Percentiles rank a stretch among this genome's conserved stretches.
phyloP scores from a whole-genome alignment of 176 grass and related monocot genomes.

The Oryza longistaminata region DNA sequence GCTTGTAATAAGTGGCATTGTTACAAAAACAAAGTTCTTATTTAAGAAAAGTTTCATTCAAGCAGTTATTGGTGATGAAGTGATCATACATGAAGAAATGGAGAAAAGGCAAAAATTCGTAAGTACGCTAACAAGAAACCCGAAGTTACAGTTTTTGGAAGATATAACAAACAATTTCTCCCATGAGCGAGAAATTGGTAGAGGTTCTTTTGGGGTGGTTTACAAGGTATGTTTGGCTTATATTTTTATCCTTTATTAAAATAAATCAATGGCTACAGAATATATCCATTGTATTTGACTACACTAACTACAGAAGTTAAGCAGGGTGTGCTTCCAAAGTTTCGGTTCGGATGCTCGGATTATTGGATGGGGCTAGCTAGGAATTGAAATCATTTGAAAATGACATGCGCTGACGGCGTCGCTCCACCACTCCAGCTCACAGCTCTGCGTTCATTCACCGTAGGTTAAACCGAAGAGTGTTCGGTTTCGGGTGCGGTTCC shows the following conservation, averaged over 20 bases:
- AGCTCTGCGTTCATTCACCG: too few species aligned
- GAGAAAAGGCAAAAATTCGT: too few species aligned
- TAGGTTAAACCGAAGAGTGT: too few species aligned
- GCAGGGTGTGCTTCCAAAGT: conserved; percentile 15
- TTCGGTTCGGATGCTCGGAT: too few species aligned
- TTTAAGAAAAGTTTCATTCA: not conserved
- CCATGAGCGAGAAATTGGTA: not conserved
- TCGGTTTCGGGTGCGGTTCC: too few species aligned
- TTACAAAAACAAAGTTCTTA: not conserved
- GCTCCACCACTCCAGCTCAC: too few species aligned
- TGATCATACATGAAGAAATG: not conserved
- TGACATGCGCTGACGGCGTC: too few species aligned
- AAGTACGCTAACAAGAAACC: conserved; percentile 13
- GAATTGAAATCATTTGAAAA: too few species aligned
- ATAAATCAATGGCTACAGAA: not conserved
- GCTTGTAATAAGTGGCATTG: not conserved
- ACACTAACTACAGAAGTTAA: not conserved
- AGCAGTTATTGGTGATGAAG: not conserved
- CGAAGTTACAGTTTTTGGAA: not conserved
- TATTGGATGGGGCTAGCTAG: too few species aligned
- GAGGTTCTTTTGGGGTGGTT: conserved; percentile 28
- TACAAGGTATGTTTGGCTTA: conserved; percentile 31
- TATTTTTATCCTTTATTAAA: not conserved
- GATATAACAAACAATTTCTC: conserved; percentile 4
- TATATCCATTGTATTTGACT: not conserved